Evolutionary conservation across 164 flowering plant species (phyloP).

Genomic region (Magnolia kwangsiensis): DNA sequence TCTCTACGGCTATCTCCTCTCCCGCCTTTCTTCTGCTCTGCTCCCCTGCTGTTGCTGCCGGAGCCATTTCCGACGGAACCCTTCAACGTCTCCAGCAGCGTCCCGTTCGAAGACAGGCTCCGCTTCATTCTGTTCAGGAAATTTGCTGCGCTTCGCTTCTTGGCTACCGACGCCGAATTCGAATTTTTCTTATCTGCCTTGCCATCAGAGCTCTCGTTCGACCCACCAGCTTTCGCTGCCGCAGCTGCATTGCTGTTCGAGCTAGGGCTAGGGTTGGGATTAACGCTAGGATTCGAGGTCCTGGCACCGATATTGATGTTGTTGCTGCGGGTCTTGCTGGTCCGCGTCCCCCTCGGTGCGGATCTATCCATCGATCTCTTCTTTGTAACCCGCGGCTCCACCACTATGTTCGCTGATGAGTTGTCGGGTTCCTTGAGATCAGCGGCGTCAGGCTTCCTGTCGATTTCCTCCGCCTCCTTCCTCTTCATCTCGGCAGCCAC

Average conservation of each 20-base stretch:
- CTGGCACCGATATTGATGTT: background rate
- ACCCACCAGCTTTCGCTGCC: conserved; percentile 6
- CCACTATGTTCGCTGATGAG: conserved; percentile 22
- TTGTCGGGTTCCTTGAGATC: conserved; percentile 9
- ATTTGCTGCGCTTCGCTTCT: conserved; percentile 64
- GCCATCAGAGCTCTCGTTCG: background rate
- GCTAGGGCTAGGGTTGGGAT: conserved; percentile 11
- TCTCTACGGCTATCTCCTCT: conserved; percentile 12
- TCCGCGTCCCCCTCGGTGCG: background rate
- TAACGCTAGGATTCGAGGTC: background rate
- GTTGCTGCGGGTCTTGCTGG: conserved; percentile 4
- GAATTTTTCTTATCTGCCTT: background rate
- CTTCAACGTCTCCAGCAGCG: conserved; percentile 14
- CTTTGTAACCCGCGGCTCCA: conserved; percentile 8
- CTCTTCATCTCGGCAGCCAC: conserved; percentile 7
- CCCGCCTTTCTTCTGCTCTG: conserved; percentile 17
- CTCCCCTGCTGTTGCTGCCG: background rate
- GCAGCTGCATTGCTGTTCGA: conserved; percentile 5
- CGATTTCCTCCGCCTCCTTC: background rate
- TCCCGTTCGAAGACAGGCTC: conserved; percentile 24
- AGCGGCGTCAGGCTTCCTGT: conserved; percentile 4
- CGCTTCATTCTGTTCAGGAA: conserved; percentile 75
- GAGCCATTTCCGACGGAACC: background rate
- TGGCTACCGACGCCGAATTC: conserved; percentile 15
- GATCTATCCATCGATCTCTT: conserved; percentile 21